phyloP scores from a whole-genome alignment of 106 monocot genomes.

The Ottelia alismoides region DNA sequence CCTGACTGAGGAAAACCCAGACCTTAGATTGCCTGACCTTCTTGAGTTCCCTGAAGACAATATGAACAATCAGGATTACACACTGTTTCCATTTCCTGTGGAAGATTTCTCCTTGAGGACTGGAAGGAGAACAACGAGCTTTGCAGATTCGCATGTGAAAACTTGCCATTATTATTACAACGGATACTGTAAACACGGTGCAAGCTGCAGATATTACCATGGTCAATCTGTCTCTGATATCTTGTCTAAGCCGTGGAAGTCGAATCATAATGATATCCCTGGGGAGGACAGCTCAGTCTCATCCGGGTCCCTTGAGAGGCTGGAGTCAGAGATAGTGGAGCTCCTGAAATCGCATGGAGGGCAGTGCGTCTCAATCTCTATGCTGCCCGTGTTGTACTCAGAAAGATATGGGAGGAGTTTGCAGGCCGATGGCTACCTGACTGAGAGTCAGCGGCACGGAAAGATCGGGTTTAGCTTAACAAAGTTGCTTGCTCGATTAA shows the following conservation, averaged over 20 bases:
- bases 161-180: slow-evolving; percentile 52
- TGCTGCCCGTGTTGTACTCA: slow-evolving; percentile 49
- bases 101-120: slow-evolving; percentile 1
- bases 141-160: slow-evolving; percentile 17
- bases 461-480: slow-evolving; percentile 72
- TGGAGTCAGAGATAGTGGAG: slow-evolving; percentile 68
- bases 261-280: slow-evolving; percentile 11
- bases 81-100: not conserved
- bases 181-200: slow-evolving; percentile 66
- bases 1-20: slow-evolving; percentile 15
- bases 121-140: slow-evolving; percentile 16
- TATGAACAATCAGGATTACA: slow-evolving; percentile 4
- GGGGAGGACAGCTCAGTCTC: slow-evolving; percentile 20
- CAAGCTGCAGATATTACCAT: slow-evolving; percentile 60
- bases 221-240: slow-evolving; percentile 15
- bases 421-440: slow-evolving; percentile 64
- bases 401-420: slow-evolving; percentile 64
- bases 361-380: slow-evolving; percentile 42
- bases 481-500: slow-evolving; percentile 52
- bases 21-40: not conserved
- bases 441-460: slow-evolving; percentile 82
- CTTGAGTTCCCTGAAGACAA: too few relatives aligned
- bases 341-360: slow-evolving; percentile 39
- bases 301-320: slow-evolving; percentile 37
- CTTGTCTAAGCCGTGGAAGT: not conserved